Evolutionary conservation across 306 rosid genomes (phyloP), one percentile per base, ranked within the genome.

Genomic region (Trichosanthes truncata): DNA sequence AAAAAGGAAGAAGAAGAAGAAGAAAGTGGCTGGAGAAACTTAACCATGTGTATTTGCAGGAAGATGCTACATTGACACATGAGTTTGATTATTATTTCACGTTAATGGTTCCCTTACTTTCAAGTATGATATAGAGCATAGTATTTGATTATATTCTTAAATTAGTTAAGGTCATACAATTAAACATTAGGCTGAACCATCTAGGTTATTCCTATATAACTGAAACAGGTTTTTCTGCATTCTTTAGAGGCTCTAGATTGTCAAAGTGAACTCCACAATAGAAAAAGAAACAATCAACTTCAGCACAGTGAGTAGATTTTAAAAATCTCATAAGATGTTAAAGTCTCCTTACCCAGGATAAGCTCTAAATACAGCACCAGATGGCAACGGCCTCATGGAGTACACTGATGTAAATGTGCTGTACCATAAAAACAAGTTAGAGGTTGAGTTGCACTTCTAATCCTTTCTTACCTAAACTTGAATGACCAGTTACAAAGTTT

Each of bases 301-400:
- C 46, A 36, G 53, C 21, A 25, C 2, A 12, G 73, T 29, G 35
- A 62, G 29, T 4, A n/a, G 14, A 77, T 36, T 57, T 61, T 26
- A 46, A 14, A 17, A 5, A 46, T 45, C 13, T 46, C 35, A 23
- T 13, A 72, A 72, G 14, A 72, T 72, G 77, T 25, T 45, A 21
- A 26, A 46, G 55, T 48, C 23, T 48, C 67, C 90, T 84, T 91
- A 95, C 98, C 93, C 97, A 29, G 97, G 98, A 89, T 91, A 95
- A 80, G 90, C 88, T 84, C 98, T 90, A 79, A 95, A 92, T 76
- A 92, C 86, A 80, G 98, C 98, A 77, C 97, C 98, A 48, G 88
- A 81, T 84, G 96, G 89, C 83, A 95, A 82, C 57, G 97, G 98
- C 87, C 97, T 91, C 97, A 95, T 95, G 62, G 88, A 87, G 85